Evolutionary conservation across 352 stramenopile genomes (phyloP).

Genomic region (Globisporangium spinosum): DNA sequence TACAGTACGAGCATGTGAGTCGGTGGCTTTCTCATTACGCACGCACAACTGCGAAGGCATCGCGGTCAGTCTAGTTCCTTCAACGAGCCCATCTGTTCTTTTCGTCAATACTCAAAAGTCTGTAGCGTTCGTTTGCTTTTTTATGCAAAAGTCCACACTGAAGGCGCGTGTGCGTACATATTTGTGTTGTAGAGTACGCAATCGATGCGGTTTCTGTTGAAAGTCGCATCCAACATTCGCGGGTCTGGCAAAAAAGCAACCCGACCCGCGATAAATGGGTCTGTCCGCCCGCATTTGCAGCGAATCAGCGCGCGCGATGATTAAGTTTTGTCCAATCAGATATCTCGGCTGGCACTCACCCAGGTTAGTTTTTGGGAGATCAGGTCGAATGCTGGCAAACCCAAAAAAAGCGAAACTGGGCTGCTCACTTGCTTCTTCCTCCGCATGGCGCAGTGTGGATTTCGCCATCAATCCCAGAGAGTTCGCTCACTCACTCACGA

Average conservation of each 20-base stretch:
- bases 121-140: neutral
- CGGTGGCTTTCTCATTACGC: neutral
- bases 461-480: neutral
- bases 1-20: neutral
- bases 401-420: conserved; percentile 7
- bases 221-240: neutral
- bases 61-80: neutral
- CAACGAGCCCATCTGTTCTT: conserved; percentile 1
- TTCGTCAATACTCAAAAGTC: neutral
- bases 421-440: neutral
- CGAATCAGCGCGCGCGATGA: neutral
- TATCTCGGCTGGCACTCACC: neutral
- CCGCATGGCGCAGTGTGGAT: neutral
- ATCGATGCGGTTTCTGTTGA: neutral
- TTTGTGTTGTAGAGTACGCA: neutral
- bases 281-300: neutral
- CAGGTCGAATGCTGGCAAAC: neutral
- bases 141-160: too few relatives aligned
- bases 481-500: neutral
- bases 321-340: neutral
- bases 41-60: neutral
- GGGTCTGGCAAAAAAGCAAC: neutral
- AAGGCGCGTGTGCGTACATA: neutral
- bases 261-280: neutral
- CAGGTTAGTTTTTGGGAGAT: neutral